Evolutionary conservation across 768 basidiomycete species (phyloP), one percentile per base, ranked within the genome.

Genomic region (Chalciporus piperatus): DNA sequence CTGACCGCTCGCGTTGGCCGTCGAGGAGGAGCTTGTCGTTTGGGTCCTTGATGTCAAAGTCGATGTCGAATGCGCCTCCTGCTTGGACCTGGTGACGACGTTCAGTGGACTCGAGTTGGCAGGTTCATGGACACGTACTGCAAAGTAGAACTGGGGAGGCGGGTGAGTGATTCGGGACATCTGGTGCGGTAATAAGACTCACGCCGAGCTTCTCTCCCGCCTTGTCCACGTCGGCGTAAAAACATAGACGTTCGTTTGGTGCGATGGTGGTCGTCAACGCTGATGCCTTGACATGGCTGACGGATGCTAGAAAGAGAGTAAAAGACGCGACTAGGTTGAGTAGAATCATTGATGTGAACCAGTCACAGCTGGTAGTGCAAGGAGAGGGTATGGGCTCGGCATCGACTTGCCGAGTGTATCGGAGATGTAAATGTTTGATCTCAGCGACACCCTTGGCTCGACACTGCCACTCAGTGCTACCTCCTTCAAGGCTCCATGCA

Each of bases 141-240:
- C 96, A 76, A 93, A 98, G 75, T 98, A 98, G 73, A 99, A 98
- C 83, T 98, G 55, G 55, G 37, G 10, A 55, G 57, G 41, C 28
- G 25, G 42, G 51, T 63, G 33, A 54, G 50, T 35, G 51, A 27
- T 38, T 45, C 30, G 54, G 41, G 41, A 43, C 19, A 11, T 38
- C 40, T 22, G 12, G 45, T 16, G 17, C 19, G 48, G 39, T 19
- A n/a, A 22, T 2, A 45, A 46, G 27, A 79, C 85, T 58, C 70
- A 88, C 89, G 45, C 90, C 87, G 58, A 94, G 84, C 78, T 93
- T 96, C 76, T 93, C 89, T 50, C 92, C 91, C 1, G 81, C 84
- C 76, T 95, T 96, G 76, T 99, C 97, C 19, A 96, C 95, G 65
- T 95, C 92, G 6, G 93, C 91, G 61, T 90, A 98, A 72, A 97